Base-by-base conservation (phyloP, 495 filamentous ascomycete species). In the Amniculicola lignicola region DNA sequence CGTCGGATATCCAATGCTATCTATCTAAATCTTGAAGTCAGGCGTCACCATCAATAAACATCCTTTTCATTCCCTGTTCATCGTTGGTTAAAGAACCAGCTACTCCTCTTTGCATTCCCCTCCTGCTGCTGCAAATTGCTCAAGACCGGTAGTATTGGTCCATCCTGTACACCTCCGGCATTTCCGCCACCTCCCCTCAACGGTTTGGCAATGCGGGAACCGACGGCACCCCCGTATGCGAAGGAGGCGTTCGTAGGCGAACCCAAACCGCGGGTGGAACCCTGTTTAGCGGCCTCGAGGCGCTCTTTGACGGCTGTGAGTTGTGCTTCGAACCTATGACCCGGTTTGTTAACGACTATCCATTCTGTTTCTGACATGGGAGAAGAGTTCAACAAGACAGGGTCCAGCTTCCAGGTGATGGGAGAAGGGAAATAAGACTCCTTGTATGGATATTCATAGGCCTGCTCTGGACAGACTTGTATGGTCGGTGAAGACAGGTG, bases 241-340 rank as follows among this genome's bases (percentile, higher is more conserved):
- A 94, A 90, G 58, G 81, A 82, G 54, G 79, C 79, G 18, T 46
- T 35, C 51, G 78, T 70, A 47, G 79, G 70, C 37, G 82, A 79
- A 51, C 83, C 80, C 25, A 95, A 78, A 44, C 87, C 87, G 54
- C 89, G 86, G 11, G 90, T 92, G 49, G 83, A 88, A 61, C 90
- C 90, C 46, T 83, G 79, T 73, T 96, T 98, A 63, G 90, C 93
- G 46, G 91, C 90, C 72, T 97, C 93, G 51, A 97, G 84, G 58
- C 93, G 86, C 73, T 97, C 93, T 75, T 96, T 97, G 69, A 98
- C 93, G 51, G 90, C 90, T 3, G 90, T 87, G 69, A 98, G 86
- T 74, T 98, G 93, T 14, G 87, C 83, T 77, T 98, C 93, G 77
- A 98, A 98, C 71, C 93, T 95, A 68, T 18, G 33, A 33, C 7